Evolutionary conservation across 371 early-diverging fungal species (phyloP).

Genomic region (Conidiobolus incongruus): DNA sequence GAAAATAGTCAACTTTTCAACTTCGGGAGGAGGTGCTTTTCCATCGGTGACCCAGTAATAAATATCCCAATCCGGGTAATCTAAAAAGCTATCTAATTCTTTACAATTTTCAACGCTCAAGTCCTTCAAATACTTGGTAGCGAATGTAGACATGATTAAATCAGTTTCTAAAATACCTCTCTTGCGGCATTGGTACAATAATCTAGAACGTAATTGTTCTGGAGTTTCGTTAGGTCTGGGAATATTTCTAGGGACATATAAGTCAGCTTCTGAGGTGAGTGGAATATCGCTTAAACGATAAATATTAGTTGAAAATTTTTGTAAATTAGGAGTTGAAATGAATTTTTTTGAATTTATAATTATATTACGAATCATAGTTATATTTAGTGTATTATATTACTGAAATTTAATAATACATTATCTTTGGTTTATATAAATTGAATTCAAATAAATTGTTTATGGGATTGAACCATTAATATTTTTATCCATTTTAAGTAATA

Average conservation of each 20-base stretch:
- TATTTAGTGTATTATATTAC: too few relatives aligned
- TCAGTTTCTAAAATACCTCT: slow-evolving; percentile 90
- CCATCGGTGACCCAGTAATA: slow-evolving; percentile 73
- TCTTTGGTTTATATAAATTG: too few relatives aligned
- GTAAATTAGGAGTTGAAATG: too few relatives aligned
- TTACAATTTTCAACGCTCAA: slow-evolving; percentile 31
- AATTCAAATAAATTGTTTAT: too few relatives aligned
- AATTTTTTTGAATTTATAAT: too few relatives aligned
- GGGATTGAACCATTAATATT: too few relatives aligned
- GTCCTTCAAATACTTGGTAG: slow-evolving; percentile 24
- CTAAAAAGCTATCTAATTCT: slow-evolving; percentile 62
- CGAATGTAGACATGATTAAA: slow-evolving; percentile 74
- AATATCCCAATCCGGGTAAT: slow-evolving; percentile 92
- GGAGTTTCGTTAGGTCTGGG: not conserved
- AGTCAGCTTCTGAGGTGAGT: too few relatives aligned
- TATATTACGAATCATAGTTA: too few relatives aligned
- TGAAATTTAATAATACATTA: too few relatives aligned
- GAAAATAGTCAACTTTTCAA: slow-evolving; percentile 26
- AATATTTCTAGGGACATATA: not conserved
- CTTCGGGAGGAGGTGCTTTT: slow-evolving; percentile 30
- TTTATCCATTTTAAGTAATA: too few relatives aligned
- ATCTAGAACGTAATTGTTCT: slow-evolving; percentile 16
- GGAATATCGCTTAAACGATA: too few relatives aligned
- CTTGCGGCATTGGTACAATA: slow-evolving; percentile 79
- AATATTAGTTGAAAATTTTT: too few relatives aligned